Evolutionary conservation across 768 basidiomycete species (phyloP).

Genomic region (Mycena vulgaris): DNA sequence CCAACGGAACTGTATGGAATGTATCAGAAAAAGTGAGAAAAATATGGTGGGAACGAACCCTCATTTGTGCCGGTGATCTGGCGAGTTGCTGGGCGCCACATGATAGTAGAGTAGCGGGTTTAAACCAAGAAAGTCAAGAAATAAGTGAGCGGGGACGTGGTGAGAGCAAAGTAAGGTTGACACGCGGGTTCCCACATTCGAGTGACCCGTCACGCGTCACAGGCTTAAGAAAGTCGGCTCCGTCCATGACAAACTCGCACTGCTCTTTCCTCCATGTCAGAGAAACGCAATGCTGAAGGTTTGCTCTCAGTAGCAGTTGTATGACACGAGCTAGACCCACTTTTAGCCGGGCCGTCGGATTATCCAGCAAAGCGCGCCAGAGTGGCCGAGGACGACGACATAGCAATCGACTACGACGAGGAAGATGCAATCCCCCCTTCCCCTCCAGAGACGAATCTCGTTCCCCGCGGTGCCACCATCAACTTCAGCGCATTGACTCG

Average conservation of each 20-base stretch:
- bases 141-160: constrained; percentile 45
- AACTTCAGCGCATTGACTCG: constrained; percentile 89
- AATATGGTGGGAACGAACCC: constrained; percentile 63
- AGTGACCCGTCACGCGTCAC: background rate
- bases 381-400: constrained; percentile 66
- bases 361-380: constrained; percentile 61
- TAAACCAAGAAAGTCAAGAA: constrained; percentile 42
- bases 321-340: constrained; percentile 61
- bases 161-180: constrained; percentile 40
- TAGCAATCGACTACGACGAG: constrained; percentile 68
- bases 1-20: constrained; percentile 77
- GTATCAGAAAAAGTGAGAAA: constrained; percentile 25
- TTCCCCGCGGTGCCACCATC: constrained; percentile 85
- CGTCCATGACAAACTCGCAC: background rate
- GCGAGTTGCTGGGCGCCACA: constrained; percentile 93
- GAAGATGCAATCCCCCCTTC: constrained; percentile 71
- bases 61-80: constrained; percentile 96
- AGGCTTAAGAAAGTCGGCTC: background rate
- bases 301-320: constrained; percentile 41
- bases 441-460: constrained; percentile 66
- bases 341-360: constrained; percentile 48
- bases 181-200: background rate
- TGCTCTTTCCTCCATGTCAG: constrained; percentile 46
- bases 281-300: constrained; percentile 61
- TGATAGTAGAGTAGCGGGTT: constrained; percentile 61